Evolutionary conservation across 2,329 filamentous ascomycete species (phyloP).

Genomic region (Cytospora piceicola): DNA sequence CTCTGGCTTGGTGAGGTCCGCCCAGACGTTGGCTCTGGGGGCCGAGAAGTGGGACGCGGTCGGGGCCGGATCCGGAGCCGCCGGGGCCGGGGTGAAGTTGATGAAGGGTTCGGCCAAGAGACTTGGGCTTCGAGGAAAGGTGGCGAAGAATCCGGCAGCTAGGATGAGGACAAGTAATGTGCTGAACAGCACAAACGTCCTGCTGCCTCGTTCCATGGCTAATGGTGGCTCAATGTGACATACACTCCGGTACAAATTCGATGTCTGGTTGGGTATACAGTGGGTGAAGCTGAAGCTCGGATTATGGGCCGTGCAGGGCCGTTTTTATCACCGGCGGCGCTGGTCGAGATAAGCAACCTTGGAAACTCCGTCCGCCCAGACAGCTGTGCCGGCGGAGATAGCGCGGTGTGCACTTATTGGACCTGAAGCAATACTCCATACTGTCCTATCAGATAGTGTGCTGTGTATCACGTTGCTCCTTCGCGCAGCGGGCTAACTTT

Average conservation of each 20-base stretch:
- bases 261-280: neutral
- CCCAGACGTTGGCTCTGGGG: conserved; percentile 48
- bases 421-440: neutral
- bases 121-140: neutral
- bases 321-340: neutral
- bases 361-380: neutral
- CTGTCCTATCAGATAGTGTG: neutral
- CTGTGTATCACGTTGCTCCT: no score
- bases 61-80: neutral
- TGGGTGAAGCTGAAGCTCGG: neutral
- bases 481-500: no score
- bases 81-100: neutral
- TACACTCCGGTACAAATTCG: neutral
- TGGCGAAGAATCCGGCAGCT: neutral
- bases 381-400: neutral
- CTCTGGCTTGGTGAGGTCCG: conserved; percentile 46
- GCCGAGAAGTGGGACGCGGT: conserved; percentile 35
- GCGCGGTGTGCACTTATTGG: neutral
- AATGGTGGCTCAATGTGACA: neutral
- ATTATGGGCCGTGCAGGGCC: neutral
- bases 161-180: neutral
- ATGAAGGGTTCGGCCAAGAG: neutral
- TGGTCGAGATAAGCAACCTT: neutral
- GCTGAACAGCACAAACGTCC: neutral
- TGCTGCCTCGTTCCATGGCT: neutral